Evolutionary conservation across 805 yeast genomes (phyloP).

Genomic region (Wickerhamomyces rabaulensis): DNA sequence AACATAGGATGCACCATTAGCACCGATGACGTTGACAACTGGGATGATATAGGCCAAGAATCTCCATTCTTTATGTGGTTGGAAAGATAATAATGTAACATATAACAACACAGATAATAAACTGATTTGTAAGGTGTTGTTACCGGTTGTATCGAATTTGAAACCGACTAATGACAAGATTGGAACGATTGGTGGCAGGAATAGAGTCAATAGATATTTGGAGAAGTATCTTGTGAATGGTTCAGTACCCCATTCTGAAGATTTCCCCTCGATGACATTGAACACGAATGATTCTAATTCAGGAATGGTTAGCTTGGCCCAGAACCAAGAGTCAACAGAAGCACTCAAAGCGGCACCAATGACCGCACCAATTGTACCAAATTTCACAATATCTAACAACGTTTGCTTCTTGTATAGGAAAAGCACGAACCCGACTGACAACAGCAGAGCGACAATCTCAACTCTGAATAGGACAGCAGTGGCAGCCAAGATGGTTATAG

Average conservation of each 20-base stretch:
- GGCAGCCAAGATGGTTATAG: constrained; percentile 53
- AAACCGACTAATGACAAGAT: constrained; percentile 33
- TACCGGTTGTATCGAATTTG: constrained; percentile 28
- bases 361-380: constrained; percentile 43
- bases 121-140: constrained; percentile 36
- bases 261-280: constrained; percentile 72
- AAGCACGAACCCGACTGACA: constrained; percentile 42
- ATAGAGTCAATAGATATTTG: constrained; percentile 35
- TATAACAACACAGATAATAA: constrained; percentile 48
- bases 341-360: constrained; percentile 46
- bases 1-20: constrained; percentile 47
- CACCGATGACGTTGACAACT: constrained; percentile 55
- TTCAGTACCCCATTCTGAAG: constrained; percentile 80
- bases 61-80: constrained; percentile 94
- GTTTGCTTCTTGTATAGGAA: constrained; percentile 42
- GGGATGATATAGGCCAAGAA: constrained; percentile 78
- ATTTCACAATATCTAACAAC: constrained; percentile 32
- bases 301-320: constrained; percentile 63
- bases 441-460: constrained; percentile 58
- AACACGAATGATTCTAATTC: constrained; percentile 68
- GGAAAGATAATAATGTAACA: constrained; percentile 64
- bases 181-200: constrained; percentile 41
- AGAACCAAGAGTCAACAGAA: constrained; percentile 67
- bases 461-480: constrained; percentile 65
- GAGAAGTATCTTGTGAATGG: constrained; percentile 68